Evolutionary conservation across 805 yeast species (phyloP).

Genomic region (Candida coquimbonensis): DNA sequence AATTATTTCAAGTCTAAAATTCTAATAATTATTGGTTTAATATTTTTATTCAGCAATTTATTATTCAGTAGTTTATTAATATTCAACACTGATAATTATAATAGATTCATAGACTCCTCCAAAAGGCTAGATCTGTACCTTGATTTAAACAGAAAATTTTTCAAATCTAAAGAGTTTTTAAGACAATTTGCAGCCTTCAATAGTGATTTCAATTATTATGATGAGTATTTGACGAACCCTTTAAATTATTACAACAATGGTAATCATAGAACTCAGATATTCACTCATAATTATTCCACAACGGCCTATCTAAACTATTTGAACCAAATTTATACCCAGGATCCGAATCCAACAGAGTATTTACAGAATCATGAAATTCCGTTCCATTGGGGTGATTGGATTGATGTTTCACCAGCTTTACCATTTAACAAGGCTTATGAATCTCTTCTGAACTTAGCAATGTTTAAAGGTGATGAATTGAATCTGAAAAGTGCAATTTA

Average conservation of each 20-base stretch:
- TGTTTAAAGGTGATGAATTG: slow-evolving; percentile 4
- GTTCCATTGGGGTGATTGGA: slow-evolving; percentile 30
- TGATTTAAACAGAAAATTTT: slow-evolving; percentile 15
- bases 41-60: slow-evolving; percentile 16
- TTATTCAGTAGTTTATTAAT: slow-evolving; percentile 14
- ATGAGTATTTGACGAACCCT: not conserved
- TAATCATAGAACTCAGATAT: slow-evolving; percentile 4
- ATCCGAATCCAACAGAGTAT: slow-evolving; percentile 13
- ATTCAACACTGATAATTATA: slow-evolving; percentile 16
- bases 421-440: slow-evolving; percentile 24
- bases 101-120: slow-evolving; percentile 13
- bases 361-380: slow-evolving; percentile 8
- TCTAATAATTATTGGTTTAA: slow-evolving; percentile 15
- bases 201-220: slow-evolving; percentile 4
- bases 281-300: slow-evolving; percentile 15
- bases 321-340: slow-evolving; percentile 4
- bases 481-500: slow-evolving; percentile 4
- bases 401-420: slow-evolving; percentile 21
- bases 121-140: slow-evolving; percentile 15
- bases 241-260: not conserved
- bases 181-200: slow-evolving; percentile 14
- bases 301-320: slow-evolving; percentile 13
- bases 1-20: slow-evolving; percentile 19
- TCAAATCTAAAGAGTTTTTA: slow-evolving; percentile 15
- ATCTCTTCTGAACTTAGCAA: slow-evolving; percentile 4